Percentiles rank a stretch among this genome's conserved stretches.
These are phyloP conservation scores for Begonia fuchsioides DNA, from an alignment of 306 rosid species.

Conservation along the genomic window DNA sequence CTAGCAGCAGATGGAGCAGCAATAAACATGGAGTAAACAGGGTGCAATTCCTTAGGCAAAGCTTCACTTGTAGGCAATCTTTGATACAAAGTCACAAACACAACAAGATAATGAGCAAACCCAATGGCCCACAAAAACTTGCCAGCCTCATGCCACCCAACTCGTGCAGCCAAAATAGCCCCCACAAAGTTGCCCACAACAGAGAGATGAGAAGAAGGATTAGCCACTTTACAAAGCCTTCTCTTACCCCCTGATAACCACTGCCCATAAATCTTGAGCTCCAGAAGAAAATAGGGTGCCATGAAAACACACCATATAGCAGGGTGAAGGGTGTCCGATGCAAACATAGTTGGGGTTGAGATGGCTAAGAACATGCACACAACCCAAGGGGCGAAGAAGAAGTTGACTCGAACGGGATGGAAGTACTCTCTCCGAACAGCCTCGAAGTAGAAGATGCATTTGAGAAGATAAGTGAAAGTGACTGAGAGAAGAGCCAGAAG, in stretches of 20 bases:
- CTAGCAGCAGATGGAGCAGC: slow-evolving; percentile 82
- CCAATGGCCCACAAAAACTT: slow-evolving; percentile 88
- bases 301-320: slow-evolving; percentile 56
- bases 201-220: slow-evolving; percentile 70
- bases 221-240: slow-evolving; percentile 59
- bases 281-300: slow-evolving; percentile 60
- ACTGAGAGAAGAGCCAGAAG: slow-evolving; percentile 27
- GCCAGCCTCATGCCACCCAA: slow-evolving; percentile 70
- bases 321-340: slow-evolving; percentile 42
- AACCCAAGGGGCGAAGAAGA: slow-evolving; percentile 89
- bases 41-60: no score
- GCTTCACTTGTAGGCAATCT: no score
- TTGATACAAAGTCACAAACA: no score
- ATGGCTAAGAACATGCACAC: slow-evolving; percentile 73
- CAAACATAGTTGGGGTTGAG: slow-evolving; percentile 27
- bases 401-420: slow-evolving; percentile 66
- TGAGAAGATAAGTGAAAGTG: slow-evolving; percentile 50
- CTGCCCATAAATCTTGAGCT: slow-evolving; percentile 73
- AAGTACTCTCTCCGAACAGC: slow-evolving; percentile 75
- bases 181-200: slow-evolving; percentile 87
- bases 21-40: slow-evolving; percentile 82
- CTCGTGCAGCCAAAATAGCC: slow-evolving; percentile 58
- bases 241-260: slow-evolving; percentile 88
- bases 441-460: slow-evolving; percentile 74
- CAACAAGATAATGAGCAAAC: slow-evolving; percentile 62